Conservation (phyloP, 2,329 filamentous ascomycete genomes). For the Raffaelea ambrosiae region DNA sequence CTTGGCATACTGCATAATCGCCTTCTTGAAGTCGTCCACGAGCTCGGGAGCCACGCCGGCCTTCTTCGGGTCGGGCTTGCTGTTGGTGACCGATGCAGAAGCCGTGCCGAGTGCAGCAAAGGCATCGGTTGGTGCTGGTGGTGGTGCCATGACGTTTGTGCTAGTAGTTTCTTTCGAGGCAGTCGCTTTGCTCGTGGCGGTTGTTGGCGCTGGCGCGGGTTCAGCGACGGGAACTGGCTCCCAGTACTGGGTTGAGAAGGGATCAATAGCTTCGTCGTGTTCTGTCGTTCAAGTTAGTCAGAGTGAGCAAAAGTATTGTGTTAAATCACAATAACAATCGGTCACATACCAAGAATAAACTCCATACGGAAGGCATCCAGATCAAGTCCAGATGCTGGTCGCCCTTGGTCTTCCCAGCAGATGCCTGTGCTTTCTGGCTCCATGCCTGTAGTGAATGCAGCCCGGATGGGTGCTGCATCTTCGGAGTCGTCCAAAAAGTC, state of each 20-base stretch:
- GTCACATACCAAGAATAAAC: constrained; percentile 61
- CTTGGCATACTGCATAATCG: constrained; percentile 47
- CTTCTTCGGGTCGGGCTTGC: constrained; percentile 17
- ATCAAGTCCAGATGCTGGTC: constrained; percentile 37
- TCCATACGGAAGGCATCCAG: constrained; percentile 62
- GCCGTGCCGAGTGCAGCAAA: constrained; percentile 10
- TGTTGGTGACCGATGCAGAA: not conserved
- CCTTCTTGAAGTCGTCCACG: constrained; percentile 57
- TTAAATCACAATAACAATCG: constrained; percentile 1
- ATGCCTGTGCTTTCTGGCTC: constrained; percentile 72
- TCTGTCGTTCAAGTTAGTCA: constrained; percentile 23
- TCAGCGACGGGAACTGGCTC: constrained; percentile 21
- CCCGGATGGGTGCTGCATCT: constrained; percentile 48
- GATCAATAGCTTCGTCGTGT: constrained; percentile 59
- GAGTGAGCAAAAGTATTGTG: no score
- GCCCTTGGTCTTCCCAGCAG: constrained; percentile 64
- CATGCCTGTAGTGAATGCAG: constrained; percentile 58
- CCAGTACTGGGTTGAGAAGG: constrained; percentile 82
- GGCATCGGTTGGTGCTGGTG: constrained; percentile 13
- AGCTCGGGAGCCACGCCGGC: constrained; percentile 47
- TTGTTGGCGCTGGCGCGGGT: not conserved
- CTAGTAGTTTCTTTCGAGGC: constrained; percentile 3
- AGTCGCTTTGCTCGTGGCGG: not conserved
- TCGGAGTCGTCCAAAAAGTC: constrained; percentile 86
- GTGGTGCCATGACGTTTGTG: constrained; percentile 13